Percentiles rank a stretch among this genome's conserved stretches.
Conservation (phyloP, 768 basidiomycete species). For the Tylopilus sp. region DNA sequence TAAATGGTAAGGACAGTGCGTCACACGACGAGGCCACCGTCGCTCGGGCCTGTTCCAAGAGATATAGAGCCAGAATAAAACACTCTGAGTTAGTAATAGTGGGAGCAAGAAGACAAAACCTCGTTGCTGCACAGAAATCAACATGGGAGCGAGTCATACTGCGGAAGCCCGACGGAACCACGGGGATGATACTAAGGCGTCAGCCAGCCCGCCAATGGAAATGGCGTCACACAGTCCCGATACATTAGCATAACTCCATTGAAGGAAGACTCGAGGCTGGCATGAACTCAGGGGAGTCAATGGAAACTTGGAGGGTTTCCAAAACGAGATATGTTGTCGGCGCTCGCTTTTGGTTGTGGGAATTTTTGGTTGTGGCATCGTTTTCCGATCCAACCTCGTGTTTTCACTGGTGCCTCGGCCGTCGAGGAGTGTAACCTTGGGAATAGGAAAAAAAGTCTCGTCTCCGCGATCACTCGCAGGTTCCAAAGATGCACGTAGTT, state of each 20-base stretch:
- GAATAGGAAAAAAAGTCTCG: not conserved
- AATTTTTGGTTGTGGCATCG: not conserved
- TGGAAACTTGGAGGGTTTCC: constrained; percentile 14
- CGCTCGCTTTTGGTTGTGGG: not conserved
- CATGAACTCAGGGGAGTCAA: not conserved
- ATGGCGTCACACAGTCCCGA: no score
- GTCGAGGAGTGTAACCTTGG: not conserved
- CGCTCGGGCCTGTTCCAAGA: not conserved
- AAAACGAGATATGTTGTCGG: constrained; percentile 22
- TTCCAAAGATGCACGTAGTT: not conserved
- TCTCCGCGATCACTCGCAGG: not conserved
- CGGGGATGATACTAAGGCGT: not conserved
- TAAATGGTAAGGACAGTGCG: constrained; percentile 2
- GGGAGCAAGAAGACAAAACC: not conserved
- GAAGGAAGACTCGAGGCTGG: no score
- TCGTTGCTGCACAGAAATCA: not conserved
- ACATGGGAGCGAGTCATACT: not conserved
- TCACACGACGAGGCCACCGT: not conserved
- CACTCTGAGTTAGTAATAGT: not conserved
- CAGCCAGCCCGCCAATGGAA: no score
- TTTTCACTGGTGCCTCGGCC: no score
- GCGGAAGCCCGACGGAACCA: not conserved
- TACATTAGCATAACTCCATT: not conserved
- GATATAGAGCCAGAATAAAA: no score
- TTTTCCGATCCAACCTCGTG: not conserved